Conservation (phyloP, 192 early-diverging fungal genomes). For the Coemansia sp. region DNA sequence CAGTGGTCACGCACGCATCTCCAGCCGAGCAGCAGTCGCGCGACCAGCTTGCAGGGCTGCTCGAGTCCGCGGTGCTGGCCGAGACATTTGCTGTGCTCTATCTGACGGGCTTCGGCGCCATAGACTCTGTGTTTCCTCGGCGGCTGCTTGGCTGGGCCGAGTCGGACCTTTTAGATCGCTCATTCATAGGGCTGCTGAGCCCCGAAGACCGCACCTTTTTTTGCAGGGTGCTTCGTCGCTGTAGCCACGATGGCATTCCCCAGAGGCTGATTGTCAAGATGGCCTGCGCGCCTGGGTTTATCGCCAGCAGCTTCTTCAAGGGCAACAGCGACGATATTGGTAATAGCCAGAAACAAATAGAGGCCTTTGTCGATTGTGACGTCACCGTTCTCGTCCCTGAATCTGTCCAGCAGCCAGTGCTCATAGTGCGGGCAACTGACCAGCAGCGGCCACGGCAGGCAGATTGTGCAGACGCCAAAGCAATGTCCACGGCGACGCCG, state of each 20-base stretch:
- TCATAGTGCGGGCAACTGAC: slow-evolving; percentile 44
- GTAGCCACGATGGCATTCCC: slow-evolving; percentile 40
- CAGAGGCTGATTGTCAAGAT: slow-evolving; percentile 40
- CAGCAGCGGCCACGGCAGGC: not conserved
- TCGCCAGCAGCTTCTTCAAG: not conserved
- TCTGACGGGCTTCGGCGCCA: slow-evolving; percentile 44
- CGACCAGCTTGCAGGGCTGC: slow-evolving; percentile 20
- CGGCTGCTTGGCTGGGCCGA: slow-evolving; percentile 42
- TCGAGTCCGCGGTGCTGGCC: slow-evolving; percentile 19
- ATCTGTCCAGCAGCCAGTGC: slow-evolving; percentile 40
- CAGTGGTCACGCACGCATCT: not conserved
- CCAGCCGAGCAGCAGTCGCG: slow-evolving; percentile 9
- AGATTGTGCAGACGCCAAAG: not conserved
- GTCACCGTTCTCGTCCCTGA: slow-evolving; percentile 53
- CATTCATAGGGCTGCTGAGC: slow-evolving; percentile 38
- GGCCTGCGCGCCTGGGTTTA: not conserved
- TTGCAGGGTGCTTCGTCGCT: slow-evolving; percentile 38
- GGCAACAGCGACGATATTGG: not conserved
- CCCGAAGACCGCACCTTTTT: slow-evolving; percentile 41
- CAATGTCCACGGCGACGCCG: slow-evolving; percentile 6
- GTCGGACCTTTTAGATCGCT: slow-evolving; percentile 35
- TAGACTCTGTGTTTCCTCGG: slow-evolving; percentile 48
- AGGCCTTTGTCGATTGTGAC: slow-evolving; percentile 34
- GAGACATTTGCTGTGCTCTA: slow-evolving; percentile 38
- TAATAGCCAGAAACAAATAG: not conserved